Evolutionary conservation across 2,329 filamentous ascomycete species (phyloP).

Genomic region (Verticillium nonalfalfae): DNA sequence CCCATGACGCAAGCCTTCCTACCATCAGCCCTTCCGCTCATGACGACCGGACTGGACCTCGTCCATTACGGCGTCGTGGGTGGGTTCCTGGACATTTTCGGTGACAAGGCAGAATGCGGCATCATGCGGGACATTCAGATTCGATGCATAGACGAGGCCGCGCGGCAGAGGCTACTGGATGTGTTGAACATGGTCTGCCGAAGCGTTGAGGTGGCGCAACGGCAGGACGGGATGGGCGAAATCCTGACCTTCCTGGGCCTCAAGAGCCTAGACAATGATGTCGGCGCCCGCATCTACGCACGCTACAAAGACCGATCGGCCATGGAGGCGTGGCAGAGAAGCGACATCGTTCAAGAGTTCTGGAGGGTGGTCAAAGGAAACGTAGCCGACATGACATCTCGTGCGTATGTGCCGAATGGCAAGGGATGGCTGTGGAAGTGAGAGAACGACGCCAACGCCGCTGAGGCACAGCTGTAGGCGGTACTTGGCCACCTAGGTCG

Average conservation of each 20-base stretch:
- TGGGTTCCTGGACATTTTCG: conserved; percentile 14
- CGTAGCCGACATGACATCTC: conserved; percentile 12
- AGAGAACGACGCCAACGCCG: not conserved
- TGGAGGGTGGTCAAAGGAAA: conserved; percentile 14
- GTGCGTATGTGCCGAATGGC: conserved; percentile 14
- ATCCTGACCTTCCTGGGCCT: conserved; percentile 15
- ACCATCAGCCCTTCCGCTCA: conserved; percentile 11
- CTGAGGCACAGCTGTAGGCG: too few relatives aligned
- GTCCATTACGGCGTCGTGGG: conserved; percentile 14
- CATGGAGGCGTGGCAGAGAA: conserved; percentile 13
- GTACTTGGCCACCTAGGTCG: too few relatives aligned
- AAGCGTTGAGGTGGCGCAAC: conserved; percentile 10
- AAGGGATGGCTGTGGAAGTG: conserved; percentile 19
- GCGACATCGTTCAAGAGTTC: conserved; percentile 11
- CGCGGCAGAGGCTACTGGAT: conserved; percentile 9
- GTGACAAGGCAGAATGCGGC: conserved; percentile 13
- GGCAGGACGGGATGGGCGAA: conserved; percentile 8
- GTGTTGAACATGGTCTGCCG: conserved; percentile 11
- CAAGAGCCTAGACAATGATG: conserved; percentile 14
- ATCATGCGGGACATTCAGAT: conserved; percentile 17
- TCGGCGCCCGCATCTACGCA: conserved; percentile 14
- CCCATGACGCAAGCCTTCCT: conserved; percentile 14
- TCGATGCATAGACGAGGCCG: conserved; percentile 6
- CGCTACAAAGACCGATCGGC: conserved; percentile 13
- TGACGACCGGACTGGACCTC: conserved; percentile 16